phyloP scores from a whole-genome alignment of 2,329 filamentous ascomycete genomes.

The Fusarium pseudonygamai region DNA sequence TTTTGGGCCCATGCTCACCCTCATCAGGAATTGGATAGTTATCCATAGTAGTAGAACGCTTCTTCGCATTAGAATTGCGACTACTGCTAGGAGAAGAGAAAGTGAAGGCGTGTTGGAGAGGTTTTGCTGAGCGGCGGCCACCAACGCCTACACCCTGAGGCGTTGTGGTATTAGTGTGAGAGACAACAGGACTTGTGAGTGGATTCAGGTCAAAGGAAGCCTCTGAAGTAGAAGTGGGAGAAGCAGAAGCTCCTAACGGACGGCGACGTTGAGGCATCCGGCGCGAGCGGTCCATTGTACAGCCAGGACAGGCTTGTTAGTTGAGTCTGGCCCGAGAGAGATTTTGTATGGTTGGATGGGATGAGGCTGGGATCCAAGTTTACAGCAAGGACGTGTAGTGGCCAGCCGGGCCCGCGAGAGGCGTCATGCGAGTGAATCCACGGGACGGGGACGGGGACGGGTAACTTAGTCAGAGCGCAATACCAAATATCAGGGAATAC shows the following conservation, averaged over 20 bases:
- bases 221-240: conserved; percentile 48
- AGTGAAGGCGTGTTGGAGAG: conserved; percentile 49
- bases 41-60: conserved; percentile 57
- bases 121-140: conserved; percentile 48
- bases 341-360: not conserved
- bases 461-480: conserved; percentile 22
- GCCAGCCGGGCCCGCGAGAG: conserved; percentile 43
- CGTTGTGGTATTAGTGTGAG: conserved; percentile 47
- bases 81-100: conserved; percentile 49
- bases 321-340: not conserved
- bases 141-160: conserved; percentile 44
- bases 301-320: conserved; percentile 39
- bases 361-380: conserved; percentile 40
- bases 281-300: conserved; percentile 52
- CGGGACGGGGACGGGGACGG: conserved; percentile 14
- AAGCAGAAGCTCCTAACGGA: conserved; percentile 46
- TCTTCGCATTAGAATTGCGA: conserved; percentile 49
- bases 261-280: conserved; percentile 49
- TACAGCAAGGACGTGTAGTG: conserved; percentile 43
- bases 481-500: conserved; percentile 25
- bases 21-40: conserved; percentile 52
- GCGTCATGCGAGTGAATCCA: conserved; percentile 41
- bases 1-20: conserved; percentile 60
- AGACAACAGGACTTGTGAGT: conserved; percentile 46
- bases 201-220: conserved; percentile 45